These are phyloP conservation scores for Chlamydomonas sp. DNA, from an alignment of 139 green algal genomes.

Conservation along the genomic window DNA sequence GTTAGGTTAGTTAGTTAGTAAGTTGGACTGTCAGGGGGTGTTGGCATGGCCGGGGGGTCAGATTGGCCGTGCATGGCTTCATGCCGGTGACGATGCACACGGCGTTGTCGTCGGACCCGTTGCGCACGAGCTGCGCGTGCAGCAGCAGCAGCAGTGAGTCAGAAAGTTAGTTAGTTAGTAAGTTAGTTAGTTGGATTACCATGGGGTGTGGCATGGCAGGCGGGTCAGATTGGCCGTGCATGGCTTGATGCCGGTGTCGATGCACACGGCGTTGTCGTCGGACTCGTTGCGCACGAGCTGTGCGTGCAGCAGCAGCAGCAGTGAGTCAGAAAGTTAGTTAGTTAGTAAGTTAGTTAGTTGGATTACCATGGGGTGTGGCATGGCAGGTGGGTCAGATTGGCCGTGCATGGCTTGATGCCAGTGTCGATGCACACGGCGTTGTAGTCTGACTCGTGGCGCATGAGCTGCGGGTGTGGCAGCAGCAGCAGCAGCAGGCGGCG, in stretches of 20 bases:
- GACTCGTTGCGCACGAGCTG: conserved; percentile 39
- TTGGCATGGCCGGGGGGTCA: no score
- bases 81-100: conserved; percentile 66
- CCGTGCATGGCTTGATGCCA: conserved; percentile 48
- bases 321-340: no score
- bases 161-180: neutral
- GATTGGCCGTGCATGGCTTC: conserved; percentile 42
- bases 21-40: no score
- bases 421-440: conserved; percentile 62
- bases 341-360: no score
- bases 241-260: conserved; percentile 61
- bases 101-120: conserved; percentile 59
- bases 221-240: conserved; percentile 57
- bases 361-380: no score
- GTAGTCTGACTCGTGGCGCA: conserved; percentile 54
- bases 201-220: no score
- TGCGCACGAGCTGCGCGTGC: conserved; percentile 16
- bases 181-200: no score
- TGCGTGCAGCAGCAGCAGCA: no score
- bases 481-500: no score
- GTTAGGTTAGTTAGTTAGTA: neutral
- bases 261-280: conserved; percentile 59
- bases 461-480: no score
- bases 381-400: no score
- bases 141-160: neutral